Base-by-base conservation (phyloP, 169 alveolate species). In the Plasmodium gonderi region DNA sequence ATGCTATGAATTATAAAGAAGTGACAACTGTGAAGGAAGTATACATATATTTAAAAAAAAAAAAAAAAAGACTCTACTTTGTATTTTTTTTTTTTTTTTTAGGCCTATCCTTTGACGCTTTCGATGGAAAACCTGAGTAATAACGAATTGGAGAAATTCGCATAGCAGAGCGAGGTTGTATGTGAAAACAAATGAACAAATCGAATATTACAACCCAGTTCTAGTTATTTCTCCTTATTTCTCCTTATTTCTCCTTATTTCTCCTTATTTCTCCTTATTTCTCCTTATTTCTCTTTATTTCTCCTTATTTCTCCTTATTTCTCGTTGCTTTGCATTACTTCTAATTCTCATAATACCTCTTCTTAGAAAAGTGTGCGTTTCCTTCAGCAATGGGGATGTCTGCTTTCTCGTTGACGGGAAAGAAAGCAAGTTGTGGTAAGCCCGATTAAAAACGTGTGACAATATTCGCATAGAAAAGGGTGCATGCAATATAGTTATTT, bases 341-440 rank as follows among this genome's bases (percentile, higher is more conserved):
- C 20, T 45, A 26, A 14, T 78, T 9, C 5, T 78, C 3, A 26
- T 31, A n/a, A 17, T n/a, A 20, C 38, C 12, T 40, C 9, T 31
- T 60, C 45, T 54, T 60, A 85, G 92, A 14, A 74, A 72, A 85
- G 79, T 85, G 11, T 72, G 77, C 68, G 69, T 75, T 20, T 36
- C 92, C 36, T 85, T 85, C 31, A 85, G 92, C 47, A 85, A 85
- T 85, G 92, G 92, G 12, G 92, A 85, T 45, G 64, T 85, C 44
- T 85, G 69, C 12, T 65, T 74, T n/a, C 87, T 85, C 47, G 64
- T 60, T 20, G 89, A 85, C 31, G 89, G 87, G 1, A 49, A 74
- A 9, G 12, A 11, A 12, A 44, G 36, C 7, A 54, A 85, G 20
- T 26, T 44, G 7, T 85, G 92, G 92, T 85, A 68, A 85, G 72